A percentile compares a stretch with the other conserved stretches of the same genome.
Conservation (phyloP, 2,329 filamentous ascomycete species). For the Penicillium sp. region DNA sequence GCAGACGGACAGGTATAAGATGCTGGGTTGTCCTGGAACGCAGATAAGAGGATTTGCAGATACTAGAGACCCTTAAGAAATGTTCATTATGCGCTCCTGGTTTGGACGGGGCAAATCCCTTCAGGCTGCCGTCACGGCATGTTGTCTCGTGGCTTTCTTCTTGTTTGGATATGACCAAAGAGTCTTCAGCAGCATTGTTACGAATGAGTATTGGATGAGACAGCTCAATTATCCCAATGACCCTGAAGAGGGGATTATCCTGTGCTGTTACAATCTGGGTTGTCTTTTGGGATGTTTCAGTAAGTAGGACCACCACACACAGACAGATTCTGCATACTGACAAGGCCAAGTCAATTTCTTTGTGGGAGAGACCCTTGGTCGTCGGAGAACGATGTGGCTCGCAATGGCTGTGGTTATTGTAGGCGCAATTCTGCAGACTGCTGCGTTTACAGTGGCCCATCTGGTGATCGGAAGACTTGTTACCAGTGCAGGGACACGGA, state of each 20-base stretch:
- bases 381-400: constrained; percentile 14
- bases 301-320: neutral
- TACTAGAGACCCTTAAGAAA: neutral
- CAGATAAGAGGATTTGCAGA: too few relatives aligned
- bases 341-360: constrained; percentile 13
- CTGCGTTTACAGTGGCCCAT: constrained; percentile 25
- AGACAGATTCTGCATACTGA: neutral
- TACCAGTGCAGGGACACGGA: constrained; percentile 40
- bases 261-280: constrained; percentile 13
- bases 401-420: constrained; percentile 22
- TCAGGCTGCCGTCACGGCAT: constrained; percentile 11
- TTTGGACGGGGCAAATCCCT: constrained; percentile 14
- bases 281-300: constrained; percentile 15
- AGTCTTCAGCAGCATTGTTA: constrained; percentile 22
- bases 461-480: constrained; percentile 47
- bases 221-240: constrained; percentile 14
- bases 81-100: constrained; percentile 12
- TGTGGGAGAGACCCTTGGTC: constrained; percentile 10
- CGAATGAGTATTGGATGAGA: constrained; percentile 14
- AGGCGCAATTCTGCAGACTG: constrained; percentile 30
- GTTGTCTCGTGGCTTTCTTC: constrained; percentile 15
- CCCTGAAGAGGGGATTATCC: constrained; percentile 12
- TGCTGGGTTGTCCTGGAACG: neutral
- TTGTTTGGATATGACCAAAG: constrained; percentile 27
- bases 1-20: constrained; percentile 1